Evolutionary conservation across 2,329 filamentous ascomycete genomes (phyloP).

Genomic region (Capronia coronata): DNA sequence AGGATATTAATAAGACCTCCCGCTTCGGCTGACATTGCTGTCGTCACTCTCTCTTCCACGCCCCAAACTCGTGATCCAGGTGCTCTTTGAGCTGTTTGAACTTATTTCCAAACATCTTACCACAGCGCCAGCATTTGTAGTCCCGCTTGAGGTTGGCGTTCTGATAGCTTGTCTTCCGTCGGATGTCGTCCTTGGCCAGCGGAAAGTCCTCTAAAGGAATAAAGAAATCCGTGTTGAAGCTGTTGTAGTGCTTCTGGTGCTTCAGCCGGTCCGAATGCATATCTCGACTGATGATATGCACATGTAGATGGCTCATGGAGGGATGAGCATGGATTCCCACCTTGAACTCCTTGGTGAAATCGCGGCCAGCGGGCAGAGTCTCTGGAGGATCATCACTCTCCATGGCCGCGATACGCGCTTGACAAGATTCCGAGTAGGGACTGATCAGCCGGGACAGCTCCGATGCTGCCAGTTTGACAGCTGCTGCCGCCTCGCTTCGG

Average conservation of each 20-base stretch:
- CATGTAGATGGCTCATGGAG: conserved; percentile 85
- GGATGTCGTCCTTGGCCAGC: conserved; percentile 56
- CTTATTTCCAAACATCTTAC: conserved; percentile 62
- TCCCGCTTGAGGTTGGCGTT: conserved; percentile 58
- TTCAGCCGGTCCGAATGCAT: conserved; percentile 65
- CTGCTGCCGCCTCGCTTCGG: conserved; percentile 52
- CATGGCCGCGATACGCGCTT: conserved; percentile 58
- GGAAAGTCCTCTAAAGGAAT: conserved; percentile 75
- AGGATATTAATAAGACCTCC: no score
- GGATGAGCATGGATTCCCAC: conserved; percentile 80
- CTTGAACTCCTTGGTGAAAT: conserved; percentile 70
- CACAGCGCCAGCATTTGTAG: conserved; percentile 80
- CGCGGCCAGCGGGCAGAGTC: conserved; percentile 60
- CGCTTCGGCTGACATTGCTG: not conserved
- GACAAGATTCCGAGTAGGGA: conserved; percentile 53
- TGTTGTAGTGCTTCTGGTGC: conserved; percentile 85
- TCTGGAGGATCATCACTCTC: conserved; percentile 43
- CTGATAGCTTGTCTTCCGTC: conserved; percentile 49
- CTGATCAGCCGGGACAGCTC: conserved; percentile 24
- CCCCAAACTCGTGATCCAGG: conserved; percentile 64
- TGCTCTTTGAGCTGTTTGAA: conserved; percentile 72
- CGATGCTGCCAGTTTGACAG: conserved; percentile 55
- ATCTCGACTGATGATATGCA: conserved; percentile 80
- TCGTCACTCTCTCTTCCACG: conserved; percentile 61
- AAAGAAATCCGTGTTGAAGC: conserved; percentile 80